phyloP scores from a whole-genome alignment of 2,329 filamentous ascomycete genomes.

The Stemphylium lycopersici region DNA sequence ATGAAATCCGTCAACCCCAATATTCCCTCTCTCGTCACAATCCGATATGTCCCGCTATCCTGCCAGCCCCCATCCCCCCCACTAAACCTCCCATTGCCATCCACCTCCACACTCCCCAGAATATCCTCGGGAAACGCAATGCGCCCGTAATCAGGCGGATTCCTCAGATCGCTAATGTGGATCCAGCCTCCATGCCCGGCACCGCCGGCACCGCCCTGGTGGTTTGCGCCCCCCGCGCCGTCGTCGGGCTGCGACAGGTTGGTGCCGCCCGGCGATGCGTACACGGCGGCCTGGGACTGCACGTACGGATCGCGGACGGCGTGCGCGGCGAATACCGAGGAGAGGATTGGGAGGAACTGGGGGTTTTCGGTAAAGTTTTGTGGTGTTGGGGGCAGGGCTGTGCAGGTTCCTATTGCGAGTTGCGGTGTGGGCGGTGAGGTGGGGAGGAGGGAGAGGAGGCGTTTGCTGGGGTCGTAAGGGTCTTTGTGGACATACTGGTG shows the following conservation, averaged over 20 bases:
- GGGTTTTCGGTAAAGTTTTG: constrained; percentile 63
- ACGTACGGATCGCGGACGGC: constrained; percentile 63
- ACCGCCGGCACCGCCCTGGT: constrained; percentile 64
- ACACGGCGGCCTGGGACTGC: constrained; percentile 64
- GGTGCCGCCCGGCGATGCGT: constrained; percentile 64
- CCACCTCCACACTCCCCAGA: constrained; percentile 68
- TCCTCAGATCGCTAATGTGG: constrained; percentile 65
- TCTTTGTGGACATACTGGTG: constrained; percentile 58
- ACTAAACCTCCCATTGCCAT: constrained; percentile 63
- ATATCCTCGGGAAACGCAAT: constrained; percentile 72
- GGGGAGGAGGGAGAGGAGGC: constrained; percentile 63
- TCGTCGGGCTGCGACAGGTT: constrained; percentile 57
- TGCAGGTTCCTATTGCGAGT: constrained; percentile 62
- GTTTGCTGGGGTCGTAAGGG: constrained; percentile 46
- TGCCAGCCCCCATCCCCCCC: constrained; percentile 64
- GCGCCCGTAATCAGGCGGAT: constrained; percentile 67
- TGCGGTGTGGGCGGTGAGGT: constrained; percentile 59
- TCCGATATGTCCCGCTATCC: constrained; percentile 66
- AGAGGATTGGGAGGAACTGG: constrained; percentile 61
- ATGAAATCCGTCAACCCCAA: constrained; percentile 32
- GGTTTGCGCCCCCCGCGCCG: constrained; percentile 62
- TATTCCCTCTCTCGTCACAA: constrained; percentile 66
- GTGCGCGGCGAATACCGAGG: constrained; percentile 61
- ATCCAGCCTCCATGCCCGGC: constrained; percentile 66
- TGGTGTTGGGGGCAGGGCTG: constrained; percentile 62